Percentiles rank a stretch among this genome's conserved stretches.
These are phyloP conservation scores for Panus rudis DNA, from an alignment of 768 basidiomycete genomes.

Conservation along the genomic window DNA sequence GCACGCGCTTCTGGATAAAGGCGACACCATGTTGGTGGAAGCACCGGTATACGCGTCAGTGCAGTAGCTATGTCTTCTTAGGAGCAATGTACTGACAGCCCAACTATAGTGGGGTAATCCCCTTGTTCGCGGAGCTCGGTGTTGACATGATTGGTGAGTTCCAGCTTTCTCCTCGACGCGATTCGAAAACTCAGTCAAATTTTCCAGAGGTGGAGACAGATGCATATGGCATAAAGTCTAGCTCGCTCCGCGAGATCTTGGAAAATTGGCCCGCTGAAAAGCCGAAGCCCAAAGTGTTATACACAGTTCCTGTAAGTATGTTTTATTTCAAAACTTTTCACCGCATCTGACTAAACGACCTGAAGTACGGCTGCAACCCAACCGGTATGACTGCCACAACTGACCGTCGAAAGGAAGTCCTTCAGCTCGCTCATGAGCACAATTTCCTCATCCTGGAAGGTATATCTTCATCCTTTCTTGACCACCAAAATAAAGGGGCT, in stretches of 20 bases:
- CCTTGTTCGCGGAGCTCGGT: slow-evolving; percentile 48
- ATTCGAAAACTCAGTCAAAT: neutral
- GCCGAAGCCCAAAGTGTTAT: slow-evolving; percentile 71
- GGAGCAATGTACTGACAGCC: neutral
- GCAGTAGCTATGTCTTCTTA: slow-evolving; percentile 7
- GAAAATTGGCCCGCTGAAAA: slow-evolving; percentile 73
- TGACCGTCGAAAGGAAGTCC: slow-evolving; percentile 64
- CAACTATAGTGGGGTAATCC: slow-evolving; percentile 53
- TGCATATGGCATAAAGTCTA: slow-evolving; percentile 58
- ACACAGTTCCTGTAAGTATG: slow-evolving; percentile 65
- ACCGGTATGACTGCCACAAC: slow-evolving; percentile 74
- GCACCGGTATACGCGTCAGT: slow-evolving; percentile 72
- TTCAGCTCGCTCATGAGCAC: slow-evolving; percentile 68
- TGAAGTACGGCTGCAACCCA: slow-evolving; percentile 81
- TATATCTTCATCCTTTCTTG: slow-evolving; percentile 13
- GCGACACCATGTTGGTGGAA: slow-evolving; percentile 81
- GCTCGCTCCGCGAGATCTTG: slow-evolving; percentile 55
- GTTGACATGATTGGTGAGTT: slow-evolving; percentile 53
- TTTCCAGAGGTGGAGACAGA: slow-evolving; percentile 73
- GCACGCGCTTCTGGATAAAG: slow-evolving; percentile 66
- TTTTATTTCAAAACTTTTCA: slow-evolving; percentile 3
- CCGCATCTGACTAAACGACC: neutral
- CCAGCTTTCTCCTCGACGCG: neutral
- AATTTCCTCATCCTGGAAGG: slow-evolving; percentile 87
- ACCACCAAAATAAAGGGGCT: neutral